These are phyloP conservation scores for Pseudopediastrum boryanum DNA, from an alignment of 139 green algal genomes.

Conservation along the genomic window DNA sequence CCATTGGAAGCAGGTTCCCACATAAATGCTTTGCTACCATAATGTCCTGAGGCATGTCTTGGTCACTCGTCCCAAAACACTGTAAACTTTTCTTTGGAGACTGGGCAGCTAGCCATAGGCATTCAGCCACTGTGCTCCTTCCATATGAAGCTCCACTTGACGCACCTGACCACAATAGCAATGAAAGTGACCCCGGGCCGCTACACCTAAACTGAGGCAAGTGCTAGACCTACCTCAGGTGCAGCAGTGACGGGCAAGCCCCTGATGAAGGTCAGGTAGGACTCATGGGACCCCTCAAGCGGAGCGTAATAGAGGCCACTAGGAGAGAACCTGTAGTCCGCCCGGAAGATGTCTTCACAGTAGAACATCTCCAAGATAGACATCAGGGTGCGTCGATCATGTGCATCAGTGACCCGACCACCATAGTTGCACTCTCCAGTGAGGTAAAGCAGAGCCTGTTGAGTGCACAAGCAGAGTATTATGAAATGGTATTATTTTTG, in stretches of 20 bases:
- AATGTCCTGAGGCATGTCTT: too few relatives aligned
- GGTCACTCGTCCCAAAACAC: too few relatives aligned
- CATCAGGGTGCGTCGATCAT: conserved; percentile 75
- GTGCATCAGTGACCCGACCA: conserved; percentile 77
- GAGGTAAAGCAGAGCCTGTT: conserved; percentile 60
- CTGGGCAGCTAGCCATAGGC: too few relatives aligned
- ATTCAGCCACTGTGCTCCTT: too few relatives aligned
- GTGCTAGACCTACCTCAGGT: conserved; percentile 68
- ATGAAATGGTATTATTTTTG: too few relatives aligned
- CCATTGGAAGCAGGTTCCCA: too few relatives aligned
- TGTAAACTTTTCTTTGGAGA: too few relatives aligned
- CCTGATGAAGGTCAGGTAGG: conserved; percentile 63
- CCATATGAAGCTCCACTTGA: too few relatives aligned
- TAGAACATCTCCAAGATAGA: conserved; percentile 71
- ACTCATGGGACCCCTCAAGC: conserved; percentile 53
- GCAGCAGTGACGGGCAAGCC: conserved; percentile 59
- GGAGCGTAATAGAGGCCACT: conserved; percentile 72
- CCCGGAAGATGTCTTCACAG: conserved; percentile 46
- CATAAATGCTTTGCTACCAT: too few relatives aligned
- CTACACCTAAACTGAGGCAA: too few relatives aligned
- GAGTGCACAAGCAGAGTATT: not conserved
- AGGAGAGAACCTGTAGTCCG: conserved; percentile 62
- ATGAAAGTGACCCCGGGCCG: too few relatives aligned
- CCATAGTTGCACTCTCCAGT: conserved; percentile 82
- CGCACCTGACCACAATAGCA: too few relatives aligned